Base-by-base conservation (phyloP, 108 stramenopile species). In the Nannochloropsis oceanica region DNA sequence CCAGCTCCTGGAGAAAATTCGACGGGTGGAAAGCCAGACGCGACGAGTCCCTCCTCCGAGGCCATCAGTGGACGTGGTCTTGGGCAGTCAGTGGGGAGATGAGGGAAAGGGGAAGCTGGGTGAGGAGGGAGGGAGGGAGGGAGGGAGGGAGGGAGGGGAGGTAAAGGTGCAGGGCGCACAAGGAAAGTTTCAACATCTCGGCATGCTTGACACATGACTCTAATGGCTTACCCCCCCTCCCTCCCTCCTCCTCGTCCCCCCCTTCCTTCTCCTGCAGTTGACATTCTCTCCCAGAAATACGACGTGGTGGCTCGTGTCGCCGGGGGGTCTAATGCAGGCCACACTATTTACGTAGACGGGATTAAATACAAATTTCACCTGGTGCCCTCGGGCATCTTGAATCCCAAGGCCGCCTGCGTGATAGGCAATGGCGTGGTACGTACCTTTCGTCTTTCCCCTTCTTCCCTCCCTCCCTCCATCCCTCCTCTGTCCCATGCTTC, bases 61-160 rank as follows among this genome's bases (percentile, higher is more conserved):
- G 22, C 59, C 59, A 18, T 73, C 59, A 73, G 89, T 90, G 25
- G 79, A 27, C 46, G 94, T 96, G 44, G 96, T 98, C 12, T 88
- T 98, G 80, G 97, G 97, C 22, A 93, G 93, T 46, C 97, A 98
- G 84, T 99, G 98, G 98, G 98, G 98, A 24, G 98, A 99, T 89
- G 98, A 99, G 90, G 98, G 98, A 79, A 99, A 99, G 92, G 98
- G 98, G 85, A 99, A 99, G 89, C 94, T 99, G n/a, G 97, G 59
- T 73, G 10, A 73, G 59, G 10, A 7, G 59, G 59, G 2, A 0
- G 46, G 18, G 18, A 14, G 0, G 46, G 46, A 2, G 59, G 9
- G 59, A 18, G 10, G 10, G 59, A 73, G n/a, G 96, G 92, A 81
- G 24, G 24, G 84, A 9, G 25, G 8, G 24, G 0, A 13, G 12